Evolutionary conservation across 192 early-diverging fungal genomes (phyloP).

Genomic region (Backusella circina): DNA sequence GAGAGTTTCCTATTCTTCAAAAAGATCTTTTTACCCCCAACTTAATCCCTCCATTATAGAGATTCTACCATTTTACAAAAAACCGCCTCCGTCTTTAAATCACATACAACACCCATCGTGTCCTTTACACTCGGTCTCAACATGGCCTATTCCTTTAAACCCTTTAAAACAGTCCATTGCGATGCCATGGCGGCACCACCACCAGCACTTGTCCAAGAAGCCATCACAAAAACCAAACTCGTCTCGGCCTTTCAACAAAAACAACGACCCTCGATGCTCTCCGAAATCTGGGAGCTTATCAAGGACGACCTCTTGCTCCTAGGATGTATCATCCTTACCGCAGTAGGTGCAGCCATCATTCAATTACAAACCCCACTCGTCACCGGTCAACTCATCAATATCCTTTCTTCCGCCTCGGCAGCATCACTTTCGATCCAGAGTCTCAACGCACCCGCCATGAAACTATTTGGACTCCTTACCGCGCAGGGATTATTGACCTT

Average conservation of each 20-base stretch:
- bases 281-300: slow-evolving; percentile 42
- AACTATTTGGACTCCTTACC: slow-evolving; percentile 50
- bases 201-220: neutral
- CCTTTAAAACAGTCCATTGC: neutral
- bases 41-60: neutral
- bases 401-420: slow-evolving; percentile 43
- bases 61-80: neutral
- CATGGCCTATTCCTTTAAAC: neutral
- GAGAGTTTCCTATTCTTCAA: neutral
- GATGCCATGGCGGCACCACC: neutral
- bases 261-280: neutral
- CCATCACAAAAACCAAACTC: neutral
- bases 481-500: slow-evolving; percentile 58
- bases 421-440: neutral
- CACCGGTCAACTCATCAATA: slow-evolving; percentile 58
- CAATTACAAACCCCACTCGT: slow-evolving; percentile 52
- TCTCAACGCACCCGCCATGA: slow-evolving; percentile 38
- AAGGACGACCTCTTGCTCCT: slow-evolving; percentile 53
- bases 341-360: slow-evolving; percentile 53
- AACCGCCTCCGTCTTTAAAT: neutral
- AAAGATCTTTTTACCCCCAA: neutral
- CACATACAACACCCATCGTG: neutral
- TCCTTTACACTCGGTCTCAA: neutral
- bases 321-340: slow-evolving; percentile 47
- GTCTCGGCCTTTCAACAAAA: neutral